Percentiles rank a stretch among this genome's conserved stretches.
Evolutionary conservation across 192 early-diverging fungal species (phyloP).

Genomic region (Linderina pennispora): DNA sequence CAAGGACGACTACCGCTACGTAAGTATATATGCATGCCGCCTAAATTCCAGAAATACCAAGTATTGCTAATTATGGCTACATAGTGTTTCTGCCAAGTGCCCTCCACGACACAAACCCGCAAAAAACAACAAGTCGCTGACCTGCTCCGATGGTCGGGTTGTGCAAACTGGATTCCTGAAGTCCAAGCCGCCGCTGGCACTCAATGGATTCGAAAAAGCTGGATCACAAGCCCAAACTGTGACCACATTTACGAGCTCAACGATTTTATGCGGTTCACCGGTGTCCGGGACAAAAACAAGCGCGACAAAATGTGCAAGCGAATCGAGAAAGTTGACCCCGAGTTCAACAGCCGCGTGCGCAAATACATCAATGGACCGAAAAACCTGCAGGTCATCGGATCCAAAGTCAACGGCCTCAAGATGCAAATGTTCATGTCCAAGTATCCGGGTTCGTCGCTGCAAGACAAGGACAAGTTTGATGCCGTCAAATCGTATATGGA

Average conservation of each 20-base stretch:
- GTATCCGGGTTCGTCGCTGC: too few relatives aligned
- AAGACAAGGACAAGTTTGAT: too few relatives aligned
- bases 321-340: neutral
- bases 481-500: too few relatives aligned
- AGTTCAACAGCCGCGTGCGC: neutral
- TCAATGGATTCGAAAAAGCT: neutral
- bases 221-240: neutral
- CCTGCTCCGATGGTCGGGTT: neutral
- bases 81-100: neutral
- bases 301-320: neutral
- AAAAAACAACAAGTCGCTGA: neutral
- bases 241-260: neutral
- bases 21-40: too few relatives aligned
- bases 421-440: neutral
- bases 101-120: neutral
- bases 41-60: too few relatives aligned
- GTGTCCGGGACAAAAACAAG: neutral
- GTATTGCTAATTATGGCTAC: too few relatives aligned
- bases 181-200: neutral
- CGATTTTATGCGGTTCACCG: neutral
- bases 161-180: neutral
- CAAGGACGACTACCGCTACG: neutral
- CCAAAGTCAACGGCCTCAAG: neutral
- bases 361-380: neutral
- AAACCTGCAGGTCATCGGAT: neutral